Evolutionary conservation across 306 rosid genomes (phyloP).

Genomic region (Corylus heterophylla): DNA sequence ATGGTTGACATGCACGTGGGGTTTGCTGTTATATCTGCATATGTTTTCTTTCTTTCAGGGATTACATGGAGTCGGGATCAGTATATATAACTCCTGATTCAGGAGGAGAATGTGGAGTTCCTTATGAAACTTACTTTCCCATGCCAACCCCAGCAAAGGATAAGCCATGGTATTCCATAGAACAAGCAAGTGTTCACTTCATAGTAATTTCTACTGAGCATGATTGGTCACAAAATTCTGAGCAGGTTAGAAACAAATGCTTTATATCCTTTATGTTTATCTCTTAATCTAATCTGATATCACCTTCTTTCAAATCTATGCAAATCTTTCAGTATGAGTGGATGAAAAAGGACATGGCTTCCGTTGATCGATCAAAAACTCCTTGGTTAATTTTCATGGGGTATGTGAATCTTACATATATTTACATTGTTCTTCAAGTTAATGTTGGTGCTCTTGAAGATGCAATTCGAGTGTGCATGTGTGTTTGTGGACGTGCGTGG

Average conservation of each 20-base stretch:
- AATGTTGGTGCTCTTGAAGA: too few relatives aligned
- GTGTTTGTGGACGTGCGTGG: too few relatives aligned
- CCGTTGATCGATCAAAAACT: conserved; percentile 25
- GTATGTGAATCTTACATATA: too few relatives aligned
- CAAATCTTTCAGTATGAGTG: conserved; percentile 59
- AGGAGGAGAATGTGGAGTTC: conserved; percentile 96
- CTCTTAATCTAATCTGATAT: conserved; percentile 5
- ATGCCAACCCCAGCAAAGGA: conserved; percentile 81
- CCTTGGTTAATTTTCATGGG: conserved; percentile 58
- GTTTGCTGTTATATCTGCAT: too few relatives aligned
- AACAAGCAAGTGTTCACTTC: conserved; percentile 76
- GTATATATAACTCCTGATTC: conserved; percentile 67
- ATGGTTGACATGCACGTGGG: too few relatives aligned
- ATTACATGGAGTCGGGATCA: conserved; percentile 53
- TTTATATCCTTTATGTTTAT: background rate
- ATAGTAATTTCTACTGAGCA: conserved; percentile 88
- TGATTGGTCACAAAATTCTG: conserved; percentile 58
- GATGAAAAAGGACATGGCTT: conserved; percentile 81
- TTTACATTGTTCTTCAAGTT: too few relatives aligned
- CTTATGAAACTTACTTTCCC: conserved; percentile 83
- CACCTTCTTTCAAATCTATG: conserved; percentile 7
- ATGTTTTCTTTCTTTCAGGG: too few relatives aligned
- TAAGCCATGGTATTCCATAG: conserved; percentile 93
- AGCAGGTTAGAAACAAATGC: conserved; percentile 53
- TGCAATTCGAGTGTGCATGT: too few relatives aligned